Percentiles rank a stretch among this genome's conserved stretches.
These are phyloP conservation scores for Nadsonia commutata DNA, from an alignment of 1,139 yeast species.

Conservation along the genomic window DNA sequence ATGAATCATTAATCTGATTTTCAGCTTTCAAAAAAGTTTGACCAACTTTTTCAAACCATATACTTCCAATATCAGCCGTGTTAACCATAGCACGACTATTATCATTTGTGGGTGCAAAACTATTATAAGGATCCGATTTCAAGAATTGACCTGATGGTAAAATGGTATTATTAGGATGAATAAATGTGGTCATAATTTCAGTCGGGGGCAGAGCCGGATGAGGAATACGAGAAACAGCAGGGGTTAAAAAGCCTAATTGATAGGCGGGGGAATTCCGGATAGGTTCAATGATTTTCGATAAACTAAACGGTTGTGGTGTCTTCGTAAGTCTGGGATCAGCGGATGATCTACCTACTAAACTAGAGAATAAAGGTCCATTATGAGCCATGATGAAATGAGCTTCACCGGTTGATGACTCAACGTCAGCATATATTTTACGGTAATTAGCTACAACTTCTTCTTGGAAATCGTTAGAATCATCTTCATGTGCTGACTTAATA, in stretches of 20 bases:
- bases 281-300: constrained; percentile 46
- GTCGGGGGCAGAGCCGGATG: constrained; percentile 52
- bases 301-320: constrained; percentile 43
- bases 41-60: constrained; percentile 73
- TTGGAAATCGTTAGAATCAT: constrained; percentile 19
- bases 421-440: constrained; percentile 46
- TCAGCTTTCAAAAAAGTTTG: constrained; percentile 1
- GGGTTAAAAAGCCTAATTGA: constrained; percentile 40
- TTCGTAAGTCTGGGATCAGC: constrained; percentile 51
- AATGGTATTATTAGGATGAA: constrained; percentile 81
- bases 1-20: constrained; percentile 7
- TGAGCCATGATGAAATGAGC: constrained; percentile 36
- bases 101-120: constrained; percentile 72
- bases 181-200: constrained; percentile 52
- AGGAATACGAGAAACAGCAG: constrained; percentile 35
- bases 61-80: constrained; percentile 44
- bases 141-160: constrained; percentile 77
- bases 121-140: constrained; percentile 43
- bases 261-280: constrained; percentile 22
- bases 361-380: constrained; percentile 53
- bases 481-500: constrained; percentile 10
- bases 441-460: constrained; percentile 40
- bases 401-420: constrained; percentile 50
- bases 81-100: constrained; percentile 56
- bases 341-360: constrained; percentile 46